Conservation (phyloP, 2,329 filamentous ascomycete genomes). For the Stagonosporopsis chrysanthemi region DNA sequence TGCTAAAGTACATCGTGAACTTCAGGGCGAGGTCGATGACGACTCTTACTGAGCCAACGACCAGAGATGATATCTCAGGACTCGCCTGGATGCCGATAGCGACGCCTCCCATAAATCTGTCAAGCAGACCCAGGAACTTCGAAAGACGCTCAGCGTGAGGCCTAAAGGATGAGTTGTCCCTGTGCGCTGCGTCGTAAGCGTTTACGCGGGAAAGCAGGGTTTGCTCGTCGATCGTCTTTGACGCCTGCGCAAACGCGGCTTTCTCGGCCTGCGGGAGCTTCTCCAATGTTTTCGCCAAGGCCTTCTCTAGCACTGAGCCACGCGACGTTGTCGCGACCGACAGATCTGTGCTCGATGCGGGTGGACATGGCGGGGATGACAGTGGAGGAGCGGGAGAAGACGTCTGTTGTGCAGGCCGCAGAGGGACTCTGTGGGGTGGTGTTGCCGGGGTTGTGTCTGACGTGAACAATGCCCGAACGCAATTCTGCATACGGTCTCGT, state of each 20-base stretch:
- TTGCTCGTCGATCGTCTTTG: conserved; percentile 15
- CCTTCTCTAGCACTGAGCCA: neutral
- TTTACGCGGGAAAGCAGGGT: conserved; percentile 17
- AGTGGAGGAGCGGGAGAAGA: no score
- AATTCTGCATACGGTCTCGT: no score
- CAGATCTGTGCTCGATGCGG: neutral
- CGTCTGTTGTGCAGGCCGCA: no score
- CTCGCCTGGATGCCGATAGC: conserved; percentile 26
- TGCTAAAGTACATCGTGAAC: conserved; percentile 30
- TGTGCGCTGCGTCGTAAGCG: conserved; percentile 23
- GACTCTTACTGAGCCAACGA: conserved; percentile 29
- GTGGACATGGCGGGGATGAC: no score
- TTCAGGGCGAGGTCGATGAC: conserved; percentile 28
- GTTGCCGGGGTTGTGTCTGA: no score
- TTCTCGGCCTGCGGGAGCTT: conserved; percentile 22
- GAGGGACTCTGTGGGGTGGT: no score
- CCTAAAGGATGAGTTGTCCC: conserved; percentile 25
- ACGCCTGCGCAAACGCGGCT: conserved; percentile 22
- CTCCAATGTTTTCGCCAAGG: conserved; percentile 1
- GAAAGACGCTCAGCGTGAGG: conserved; percentile 25
- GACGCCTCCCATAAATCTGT: conserved; percentile 30
- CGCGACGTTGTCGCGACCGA: neutral
- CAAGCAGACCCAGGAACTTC: conserved; percentile 26
- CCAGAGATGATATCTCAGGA: conserved; percentile 27
- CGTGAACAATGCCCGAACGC: no score